Percentiles rank a stretch among this genome's conserved stretches.
Evolutionary conservation across 2,329 filamentous ascomycete species (phyloP).

Genomic region (Apiospora malaysiana): DNA sequence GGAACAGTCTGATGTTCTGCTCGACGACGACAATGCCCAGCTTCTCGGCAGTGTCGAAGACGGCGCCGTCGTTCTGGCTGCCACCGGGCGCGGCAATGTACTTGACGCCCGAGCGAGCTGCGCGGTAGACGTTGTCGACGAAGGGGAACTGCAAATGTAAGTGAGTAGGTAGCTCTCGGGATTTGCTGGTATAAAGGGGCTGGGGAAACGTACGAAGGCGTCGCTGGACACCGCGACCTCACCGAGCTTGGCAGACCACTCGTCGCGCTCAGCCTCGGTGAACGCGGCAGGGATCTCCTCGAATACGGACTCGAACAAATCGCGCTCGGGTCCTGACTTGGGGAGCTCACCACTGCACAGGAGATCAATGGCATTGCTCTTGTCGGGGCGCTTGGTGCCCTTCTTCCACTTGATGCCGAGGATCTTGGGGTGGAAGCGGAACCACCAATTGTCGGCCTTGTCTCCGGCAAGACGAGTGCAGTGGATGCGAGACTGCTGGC

Average conservation of each 20-base stretch:
- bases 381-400: slow-evolving; percentile 93
- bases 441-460: slow-evolving; percentile 99
- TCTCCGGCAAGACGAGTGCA: slow-evolving; percentile 96
- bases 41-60: slow-evolving; percentile 90
- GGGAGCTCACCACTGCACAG: slow-evolving; percentile 91
- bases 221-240: slow-evolving; percentile 90
- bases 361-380: slow-evolving; percentile 97
- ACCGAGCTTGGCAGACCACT: slow-evolving; percentile 82
- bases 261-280: slow-evolving; percentile 80
- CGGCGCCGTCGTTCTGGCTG: slow-evolving; percentile 82
- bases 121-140: slow-evolving; percentile 95
- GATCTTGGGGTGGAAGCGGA: slow-evolving; percentile 93
- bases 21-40: slow-evolving; percentile 93
- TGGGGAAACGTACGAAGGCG: slow-evolving; percentile 75
- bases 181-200: background rate
- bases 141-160: slow-evolving; percentile 79
- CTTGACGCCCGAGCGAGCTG: slow-evolving; percentile 86
- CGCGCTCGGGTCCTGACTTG: slow-evolving; percentile 80
- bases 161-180: background rate
- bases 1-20: slow-evolving; percentile 92
- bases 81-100: slow-evolving; percentile 94
- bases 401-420: slow-evolving; percentile 95
- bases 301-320: slow-evolving; percentile 87
- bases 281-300: slow-evolving; percentile 87
- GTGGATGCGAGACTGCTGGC: slow-evolving; percentile 97